These are phyloP conservation scores for Besnoitia besnoiti DNA, from an alignment of 169 alveolate genomes.

Conservation along the genomic window DNA sequence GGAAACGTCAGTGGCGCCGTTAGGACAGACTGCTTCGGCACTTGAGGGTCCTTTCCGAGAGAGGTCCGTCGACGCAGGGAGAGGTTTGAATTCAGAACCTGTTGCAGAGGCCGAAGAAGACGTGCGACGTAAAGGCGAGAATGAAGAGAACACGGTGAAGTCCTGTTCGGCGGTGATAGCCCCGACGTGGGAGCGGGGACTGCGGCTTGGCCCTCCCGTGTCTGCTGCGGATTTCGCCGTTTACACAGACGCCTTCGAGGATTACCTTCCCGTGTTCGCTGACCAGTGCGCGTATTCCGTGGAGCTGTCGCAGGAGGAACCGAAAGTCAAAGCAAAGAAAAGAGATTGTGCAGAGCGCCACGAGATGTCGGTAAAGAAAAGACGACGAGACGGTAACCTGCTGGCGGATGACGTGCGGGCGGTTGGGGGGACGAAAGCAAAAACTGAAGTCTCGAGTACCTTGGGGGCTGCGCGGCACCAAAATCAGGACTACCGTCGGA, in stretches of 20 bases:
- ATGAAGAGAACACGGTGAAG: neutral
- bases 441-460: neutral
- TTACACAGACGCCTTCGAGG: slow-evolving; percentile 36
- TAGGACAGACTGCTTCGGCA: too few relatives aligned
- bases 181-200: slow-evolving; percentile 22
- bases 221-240: neutral
- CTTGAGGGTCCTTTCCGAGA: too few relatives aligned
- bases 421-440: neutral
- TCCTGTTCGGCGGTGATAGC: neutral
- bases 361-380: neutral
- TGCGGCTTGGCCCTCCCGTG: slow-evolving; percentile 12
- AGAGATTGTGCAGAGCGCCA: neutral
- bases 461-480: neutral
- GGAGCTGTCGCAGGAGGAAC: neutral
- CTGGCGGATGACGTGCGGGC: neutral
- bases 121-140: neutral
- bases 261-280: slow-evolving; percentile 7
- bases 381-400: neutral
- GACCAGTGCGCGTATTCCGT: neutral
- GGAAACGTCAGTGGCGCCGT: too few relatives aligned
- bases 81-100: too few relatives aligned
- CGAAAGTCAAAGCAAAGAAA: neutral
- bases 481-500: neutral
- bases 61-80: too few relatives aligned
- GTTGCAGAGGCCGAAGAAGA: too few relatives aligned